Evolutionary conservation across 2,329 filamentous ascomycete genomes (phyloP).

Genomic region (Pseudocercospora pini-densiflorae): DNA sequence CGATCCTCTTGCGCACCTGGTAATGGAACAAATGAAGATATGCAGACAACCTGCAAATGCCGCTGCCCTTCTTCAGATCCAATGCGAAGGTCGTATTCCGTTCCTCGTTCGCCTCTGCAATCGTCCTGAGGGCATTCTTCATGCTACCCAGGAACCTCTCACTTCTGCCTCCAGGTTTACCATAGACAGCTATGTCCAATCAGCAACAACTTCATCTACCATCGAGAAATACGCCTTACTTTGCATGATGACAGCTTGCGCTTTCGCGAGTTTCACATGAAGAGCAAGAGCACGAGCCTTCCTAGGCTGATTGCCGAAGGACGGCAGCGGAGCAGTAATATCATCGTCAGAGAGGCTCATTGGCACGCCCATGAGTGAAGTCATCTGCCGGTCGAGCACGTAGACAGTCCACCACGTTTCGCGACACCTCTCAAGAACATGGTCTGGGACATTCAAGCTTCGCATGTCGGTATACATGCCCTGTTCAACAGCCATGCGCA

Average conservation of each 20-base stretch:
- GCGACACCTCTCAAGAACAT: slow-evolving; percentile 52
- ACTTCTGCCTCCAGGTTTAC: slow-evolving; percentile 24
- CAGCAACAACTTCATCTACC: neutral
- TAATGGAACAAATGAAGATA: slow-evolving; percentile 35
- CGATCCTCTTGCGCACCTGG: slow-evolving; percentile 18
- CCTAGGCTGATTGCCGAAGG: slow-evolving; percentile 47
- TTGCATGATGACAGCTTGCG: slow-evolving; percentile 51
- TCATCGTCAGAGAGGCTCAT: slow-evolving; percentile 56
- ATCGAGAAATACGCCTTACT: slow-evolving; percentile 40
- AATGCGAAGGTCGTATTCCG: slow-evolving; percentile 26
- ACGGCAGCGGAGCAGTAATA: slow-evolving; percentile 53
- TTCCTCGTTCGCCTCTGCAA: slow-evolving; percentile 30
- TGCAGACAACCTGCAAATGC: slow-evolving; percentile 24
- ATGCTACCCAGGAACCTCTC: slow-evolving; percentile 29
- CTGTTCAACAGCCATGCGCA: slow-evolving; percentile 55
- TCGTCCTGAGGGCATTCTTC: slow-evolving; percentile 29
- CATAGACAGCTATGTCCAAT: slow-evolving; percentile 28
- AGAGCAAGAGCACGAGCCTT: slow-evolving; percentile 48
- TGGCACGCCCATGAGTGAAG: slow-evolving; percentile 58
- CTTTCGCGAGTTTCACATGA: slow-evolving; percentile 53
- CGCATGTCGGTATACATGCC: slow-evolving; percentile 61
- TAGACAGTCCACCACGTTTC: slow-evolving; percentile 62
- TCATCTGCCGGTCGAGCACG: slow-evolving; percentile 59
- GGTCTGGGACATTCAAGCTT: slow-evolving; percentile 46
- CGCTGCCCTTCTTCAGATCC: slow-evolving; percentile 11